Conservation (phyloP, 331 rosid species). For the Telfairia occidentalis region DNA sequence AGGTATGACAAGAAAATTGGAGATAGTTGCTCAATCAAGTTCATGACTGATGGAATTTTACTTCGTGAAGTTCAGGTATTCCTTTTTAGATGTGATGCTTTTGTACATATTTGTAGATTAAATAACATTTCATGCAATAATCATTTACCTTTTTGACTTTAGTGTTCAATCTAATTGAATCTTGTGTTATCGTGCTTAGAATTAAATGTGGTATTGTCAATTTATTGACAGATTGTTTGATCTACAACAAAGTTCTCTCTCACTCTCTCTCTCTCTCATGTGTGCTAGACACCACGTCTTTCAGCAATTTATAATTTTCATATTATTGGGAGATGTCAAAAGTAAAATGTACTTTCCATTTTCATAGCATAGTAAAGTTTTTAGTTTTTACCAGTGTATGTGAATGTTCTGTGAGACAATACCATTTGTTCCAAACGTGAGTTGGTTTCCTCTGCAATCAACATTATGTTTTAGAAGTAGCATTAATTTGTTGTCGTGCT, state of each 20-base stretch:
- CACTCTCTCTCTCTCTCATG: not conserved
- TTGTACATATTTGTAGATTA: not conserved
- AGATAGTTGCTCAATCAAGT: constrained; percentile 67
- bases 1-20: constrained; percentile 84
- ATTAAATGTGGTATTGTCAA: not conserved
- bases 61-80: constrained; percentile 86
- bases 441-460: constrained; percentile 1
- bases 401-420: not conserved
- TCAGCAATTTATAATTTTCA: not conserved
- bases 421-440: not conserved
- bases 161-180: not conserved
- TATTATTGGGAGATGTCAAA: not conserved
- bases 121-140: not conserved
- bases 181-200: not conserved
- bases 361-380: not conserved
- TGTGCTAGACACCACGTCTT: not conserved
- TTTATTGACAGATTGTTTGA: not conserved
- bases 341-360: not conserved
- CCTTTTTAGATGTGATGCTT: constrained; percentile 5
- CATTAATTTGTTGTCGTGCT: not conserved
- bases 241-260: not conserved
- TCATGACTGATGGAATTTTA: constrained; percentile 95
- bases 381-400: not conserved
- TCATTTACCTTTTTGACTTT: not conserved
- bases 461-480: not conserved